Conservation (phyloP, 2,329 filamentous ascomycete genomes). For the Phymatotrichopsis omnivora region DNA sequence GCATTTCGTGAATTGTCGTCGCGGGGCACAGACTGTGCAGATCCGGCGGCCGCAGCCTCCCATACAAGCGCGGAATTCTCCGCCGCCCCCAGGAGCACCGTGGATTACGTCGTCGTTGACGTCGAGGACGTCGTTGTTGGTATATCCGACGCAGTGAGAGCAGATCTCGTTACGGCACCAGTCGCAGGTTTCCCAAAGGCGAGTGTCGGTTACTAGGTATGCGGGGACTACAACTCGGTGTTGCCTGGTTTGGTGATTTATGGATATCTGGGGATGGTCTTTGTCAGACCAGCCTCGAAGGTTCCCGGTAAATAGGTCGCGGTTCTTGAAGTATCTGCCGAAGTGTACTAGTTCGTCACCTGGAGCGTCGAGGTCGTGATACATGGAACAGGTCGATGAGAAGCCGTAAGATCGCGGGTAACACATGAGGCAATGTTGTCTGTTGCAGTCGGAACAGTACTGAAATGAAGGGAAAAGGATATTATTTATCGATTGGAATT, state of each 20-base stretch:
- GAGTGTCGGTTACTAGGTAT: not conserved
- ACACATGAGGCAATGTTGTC: slow-evolving; percentile 6
- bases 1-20: no score
- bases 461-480: no score
- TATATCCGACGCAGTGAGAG: slow-evolving; percentile 16
- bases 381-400: slow-evolving; percentile 9
- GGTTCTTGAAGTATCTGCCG: no score
- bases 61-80: slow-evolving; percentile 10
- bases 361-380: slow-evolving; percentile 2
- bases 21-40: slow-evolving; percentile 7
- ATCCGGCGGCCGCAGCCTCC: slow-evolving; percentile 12
- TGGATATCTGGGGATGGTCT: not conserved
- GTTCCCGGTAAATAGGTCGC: slow-evolving; percentile 3
- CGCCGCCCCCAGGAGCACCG: not conserved
- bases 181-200: slow-evolving; percentile 14
- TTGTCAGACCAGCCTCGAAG: slow-evolving; percentile 5
- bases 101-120: not conserved
- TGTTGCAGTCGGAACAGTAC: slow-evolving; percentile 13
- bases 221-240: not conserved
- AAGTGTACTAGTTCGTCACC: slow-evolving; percentile 5
- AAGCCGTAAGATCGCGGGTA: slow-evolving; percentile 5
- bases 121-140: not conserved
- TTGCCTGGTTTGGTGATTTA: not conserved
- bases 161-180: slow-evolving; percentile 5
- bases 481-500: slow-evolving; percentile 1